Conservation (phyloP, 805 yeast species). For the Wickerhamomyces mucosus region DNA sequence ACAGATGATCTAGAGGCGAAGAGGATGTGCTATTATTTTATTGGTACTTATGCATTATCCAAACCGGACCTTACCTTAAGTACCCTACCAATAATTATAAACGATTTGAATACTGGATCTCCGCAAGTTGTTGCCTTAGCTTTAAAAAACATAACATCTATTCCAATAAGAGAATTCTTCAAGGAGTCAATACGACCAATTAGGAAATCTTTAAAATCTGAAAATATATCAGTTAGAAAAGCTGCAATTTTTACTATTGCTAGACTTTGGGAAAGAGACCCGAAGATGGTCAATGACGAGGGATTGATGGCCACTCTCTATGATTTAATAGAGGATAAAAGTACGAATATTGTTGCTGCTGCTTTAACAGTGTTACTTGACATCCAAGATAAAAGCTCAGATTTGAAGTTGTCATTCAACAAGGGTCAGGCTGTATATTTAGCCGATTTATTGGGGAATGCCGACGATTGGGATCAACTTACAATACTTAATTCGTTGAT, state of each 20-base stretch:
- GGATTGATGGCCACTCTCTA: conserved; percentile 41
- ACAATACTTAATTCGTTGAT: conserved; percentile 56
- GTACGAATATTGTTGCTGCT: conserved; percentile 56
- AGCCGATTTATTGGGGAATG: conserved; percentile 22
- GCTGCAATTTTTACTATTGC: conserved; percentile 65
- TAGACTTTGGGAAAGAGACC: conserved; percentile 50
- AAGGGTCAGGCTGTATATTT: conserved; percentile 34
- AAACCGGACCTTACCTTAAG: conserved; percentile 46
- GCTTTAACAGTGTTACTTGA: conserved; percentile 60
- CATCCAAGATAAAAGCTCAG: conserved; percentile 47
- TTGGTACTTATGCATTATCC: conserved; percentile 49
- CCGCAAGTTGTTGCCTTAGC: conserved; percentile 51
- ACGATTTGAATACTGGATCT: conserved; percentile 40
- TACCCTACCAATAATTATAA: conserved; percentile 44
- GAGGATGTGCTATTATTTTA: conserved; percentile 59
- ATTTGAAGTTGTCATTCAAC: conserved; percentile 45
- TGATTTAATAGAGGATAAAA: conserved; percentile 43
- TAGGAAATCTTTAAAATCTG: conserved; percentile 30
- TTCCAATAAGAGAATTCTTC: conserved; percentile 44
- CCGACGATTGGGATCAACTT: conserved; percentile 59
- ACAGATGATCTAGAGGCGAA: conserved; percentile 60
- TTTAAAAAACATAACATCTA: conserved; percentile 51
- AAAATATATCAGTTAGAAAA: conserved; percentile 53
- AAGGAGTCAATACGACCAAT: conserved; percentile 34
- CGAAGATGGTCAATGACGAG: conserved; percentile 31